phyloP scores from a whole-genome alignment of 1,284 basidiomycete genomes.

The Thecaphora thlaspeos region DNA sequence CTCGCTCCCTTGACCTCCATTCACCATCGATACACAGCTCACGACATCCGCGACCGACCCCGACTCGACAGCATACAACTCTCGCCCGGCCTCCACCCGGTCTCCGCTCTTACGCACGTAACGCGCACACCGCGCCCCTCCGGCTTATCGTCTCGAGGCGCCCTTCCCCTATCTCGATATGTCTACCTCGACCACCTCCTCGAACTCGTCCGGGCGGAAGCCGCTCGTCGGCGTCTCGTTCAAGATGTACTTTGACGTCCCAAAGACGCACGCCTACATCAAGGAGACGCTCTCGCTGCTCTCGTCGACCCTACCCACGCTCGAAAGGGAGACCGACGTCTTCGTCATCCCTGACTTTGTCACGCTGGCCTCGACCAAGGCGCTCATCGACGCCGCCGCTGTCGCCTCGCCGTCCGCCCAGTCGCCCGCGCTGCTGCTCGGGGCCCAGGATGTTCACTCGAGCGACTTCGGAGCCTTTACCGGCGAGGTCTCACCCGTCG shows the following conservation, averaged over 20 bases:
- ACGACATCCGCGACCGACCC: no score
- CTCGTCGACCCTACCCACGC: conserved; percentile 3
- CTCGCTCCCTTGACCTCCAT: no score
- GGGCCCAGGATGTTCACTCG: conserved; percentile 46
- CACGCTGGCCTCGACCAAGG: conserved; percentile 23
- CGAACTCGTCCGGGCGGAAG: conserved; percentile 6
- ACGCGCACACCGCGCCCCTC: no score
- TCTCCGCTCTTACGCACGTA: no score
- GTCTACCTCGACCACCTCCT: conserved; percentile 6
- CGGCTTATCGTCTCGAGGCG: no score
- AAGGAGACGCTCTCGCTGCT: conserved; percentile 15
- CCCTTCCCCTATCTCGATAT: background rate
- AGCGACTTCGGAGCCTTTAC: conserved; percentile 47
- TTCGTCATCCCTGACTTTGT: conserved; percentile 54
- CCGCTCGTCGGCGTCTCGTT: conserved; percentile 50
- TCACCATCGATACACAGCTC: no score
- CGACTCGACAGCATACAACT: no score
- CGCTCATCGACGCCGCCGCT: conserved; percentile 12
- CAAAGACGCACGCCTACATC: conserved; percentile 27
- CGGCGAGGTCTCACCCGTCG: conserved; percentile 48
- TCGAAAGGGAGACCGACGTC: conserved; percentile 22
- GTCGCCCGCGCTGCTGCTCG: conserved; percentile 18
- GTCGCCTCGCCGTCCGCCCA: background rate
- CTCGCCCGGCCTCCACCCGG: no score
- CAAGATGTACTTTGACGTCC: conserved; percentile 55